Base-by-base conservation (phyloP, 2,329 filamentous ascomycete species). In the Claviceps digitariae region DNA sequence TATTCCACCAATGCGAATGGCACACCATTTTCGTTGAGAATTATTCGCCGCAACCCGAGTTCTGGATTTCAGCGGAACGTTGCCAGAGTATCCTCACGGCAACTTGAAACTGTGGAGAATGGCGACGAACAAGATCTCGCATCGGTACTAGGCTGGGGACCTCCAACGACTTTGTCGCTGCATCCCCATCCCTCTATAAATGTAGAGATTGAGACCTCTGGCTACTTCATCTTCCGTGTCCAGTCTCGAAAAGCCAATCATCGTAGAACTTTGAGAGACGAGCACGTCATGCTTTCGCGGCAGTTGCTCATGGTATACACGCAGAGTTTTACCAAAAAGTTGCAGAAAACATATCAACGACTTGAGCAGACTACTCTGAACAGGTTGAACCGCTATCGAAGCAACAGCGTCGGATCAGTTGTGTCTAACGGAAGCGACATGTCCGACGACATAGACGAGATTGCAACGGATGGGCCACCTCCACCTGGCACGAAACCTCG, bases 21-120 rank as follows among this genome's bases (percentile, higher is more conserved):
- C 48, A 65, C 67, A 0, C 72, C 76, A 0, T 81, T 80, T 57
- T 75, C 72, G 2, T 67, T 82, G 15, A 83, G 81, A 0, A 66
- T 90, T 15, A 88, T 90, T 60, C 82, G 86, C n/a, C 79, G 86
- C 57, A 83, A 90, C 63, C 84, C 84, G 1, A 73, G 76, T 23
- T 79, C 82, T 9, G 81, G 81, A 8, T 74, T 74, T 52, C 86
- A 90, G 65, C 89, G 85, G 84, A 90, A 90, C 62, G 76, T 90
- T 13, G 86, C 82, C 23, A 81, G 75, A 52, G 75, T 89, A 49
- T 76, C 74, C 2, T 80, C 77, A 0, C 74, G 74, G 55, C 75
- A 79, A 57, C 64, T 72, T 15, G 73, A 77, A 46, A 53, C 52
- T 20, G 59, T 61, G 10, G 59, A 61, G 1, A 62, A 61, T 6